A percentile compares a stretch with the other conserved stretches of the same genome.
Evolutionary conservation across 1,284 basidiomycete species (phyloP).

Genomic region (Butyriboletus regius): DNA sequence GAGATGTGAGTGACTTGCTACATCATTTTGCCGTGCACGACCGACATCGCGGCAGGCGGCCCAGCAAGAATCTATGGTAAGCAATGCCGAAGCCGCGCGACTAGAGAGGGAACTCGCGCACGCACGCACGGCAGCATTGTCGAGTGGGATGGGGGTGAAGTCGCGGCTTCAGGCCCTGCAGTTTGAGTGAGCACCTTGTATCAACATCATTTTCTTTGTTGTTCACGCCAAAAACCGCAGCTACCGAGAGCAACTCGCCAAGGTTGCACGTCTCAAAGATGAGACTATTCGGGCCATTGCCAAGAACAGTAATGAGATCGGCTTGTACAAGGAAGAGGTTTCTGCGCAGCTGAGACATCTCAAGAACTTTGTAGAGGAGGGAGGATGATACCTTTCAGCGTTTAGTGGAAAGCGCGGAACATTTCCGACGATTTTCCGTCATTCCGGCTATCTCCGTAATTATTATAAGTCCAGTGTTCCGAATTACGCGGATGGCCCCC

Average conservation of each 20-base stretch:
- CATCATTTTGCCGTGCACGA: not conserved
- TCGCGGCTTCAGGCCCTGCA: conserved; percentile 65
- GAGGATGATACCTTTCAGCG: too few species aligned
- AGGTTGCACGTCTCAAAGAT: conserved; percentile 61
- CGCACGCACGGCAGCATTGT: conserved; percentile 65
- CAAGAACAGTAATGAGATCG: conserved; percentile 72
- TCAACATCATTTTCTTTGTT: not conserved
- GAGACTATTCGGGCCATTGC: conserved; percentile 71
- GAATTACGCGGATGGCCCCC: too few species aligned
- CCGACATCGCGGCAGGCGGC: conserved; percentile 46
- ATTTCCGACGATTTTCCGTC: too few species aligned
- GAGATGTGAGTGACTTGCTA: conserved; percentile 51
- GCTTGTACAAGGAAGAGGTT: conserved; percentile 68
- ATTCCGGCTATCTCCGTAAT: too few species aligned
- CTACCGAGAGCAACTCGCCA: conserved; percentile 68
- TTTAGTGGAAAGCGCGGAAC: too few species aligned
- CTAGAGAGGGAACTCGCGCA: conserved; percentile 63
- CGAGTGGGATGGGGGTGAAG: conserved; percentile 70
- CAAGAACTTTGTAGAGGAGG: conserved; percentile 58
- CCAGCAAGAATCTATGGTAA: conserved; percentile 60
- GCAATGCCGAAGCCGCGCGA: conserved; percentile 53
- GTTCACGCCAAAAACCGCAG: conserved; percentile 34
- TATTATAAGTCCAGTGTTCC: too few species aligned
- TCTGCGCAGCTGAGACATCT: conserved; percentile 60
- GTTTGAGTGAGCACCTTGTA: conserved; percentile 39